Base-by-base conservation (phyloP, 176 grass and related monocot species). In the Sorghum bicolor region DNA sequence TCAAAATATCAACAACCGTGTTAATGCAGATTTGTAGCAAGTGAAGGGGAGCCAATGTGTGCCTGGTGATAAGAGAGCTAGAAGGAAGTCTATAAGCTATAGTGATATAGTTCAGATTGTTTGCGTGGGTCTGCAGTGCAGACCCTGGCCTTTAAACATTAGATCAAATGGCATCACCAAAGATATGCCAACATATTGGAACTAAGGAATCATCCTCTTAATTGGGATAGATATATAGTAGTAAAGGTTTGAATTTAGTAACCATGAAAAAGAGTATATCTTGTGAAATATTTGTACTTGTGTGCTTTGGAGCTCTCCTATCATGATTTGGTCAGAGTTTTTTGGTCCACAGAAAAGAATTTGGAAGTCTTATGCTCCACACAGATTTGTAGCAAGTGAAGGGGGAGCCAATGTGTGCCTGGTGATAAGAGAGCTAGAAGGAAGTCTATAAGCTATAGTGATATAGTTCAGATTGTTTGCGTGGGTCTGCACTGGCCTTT, bases 131-230 rank as follows among this genome's bases (percentile, higher is more conserved):
- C 32, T 40, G 45, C 30, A 75, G 11, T 32, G 44, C 37, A 80
- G 28, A 74, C 45, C 38, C 2, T 80, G 15, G 3, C 13, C 32
- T 67, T 74, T 67, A 29, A 67, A 57, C 36, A 61, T 74, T 64
- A 67, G 8, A 58, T 30, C 10, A 67, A 57, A 72, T 5, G 45
- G 22, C 36, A 33, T 30, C 7, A 0, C 39, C 55, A 37, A 30
- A 36, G 11, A 62, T 81, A 33, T 81, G 31, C 16, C 82, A 52
- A 64, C 61, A 60, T 68, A 80, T 64, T 64, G 36, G 28, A 79
- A 31, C 57, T 44, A 74, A 67, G 9, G 60, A 65, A 78, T 79
- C 25, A 73, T 57, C 15, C 29, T 67, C 15, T 64, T 50, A 74
- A 50, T 52, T 47, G 25, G 40, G 3, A 41, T 44, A 44, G 39